Base-by-base conservation (phyloP, 2,329 filamentous ascomycete genomes). In the Colletotrichum gloeosporioides region DNA sequence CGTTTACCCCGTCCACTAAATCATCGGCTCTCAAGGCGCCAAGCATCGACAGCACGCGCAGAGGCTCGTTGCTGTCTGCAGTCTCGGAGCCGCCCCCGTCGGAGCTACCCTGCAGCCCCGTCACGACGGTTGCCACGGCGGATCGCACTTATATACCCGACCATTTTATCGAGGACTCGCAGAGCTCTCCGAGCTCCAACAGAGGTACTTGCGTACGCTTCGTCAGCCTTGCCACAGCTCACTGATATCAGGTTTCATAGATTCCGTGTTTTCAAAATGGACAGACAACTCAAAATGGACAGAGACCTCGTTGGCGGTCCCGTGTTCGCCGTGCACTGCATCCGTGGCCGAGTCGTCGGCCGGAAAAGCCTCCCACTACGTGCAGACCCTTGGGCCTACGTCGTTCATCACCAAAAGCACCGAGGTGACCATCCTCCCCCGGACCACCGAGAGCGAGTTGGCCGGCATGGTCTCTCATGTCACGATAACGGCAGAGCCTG, bases 211-310 rank as follows among this genome's bases (percentile, higher is more conserved):
- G 25, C 9, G 18, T 25, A 32, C 31, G 25, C 31, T n/a, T 57
- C 57, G 13, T 63, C 57, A 55, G 62, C 57, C 61, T 67, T 71
- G 39, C 62, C 71, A 49, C 77, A 73, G 49, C 79, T 80, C 69
- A 79, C 75, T 76, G 69, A 82, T 78, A 6, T 68, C 67, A 76
- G 76, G 59, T 29, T 61, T 76, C 13, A 61, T 74, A 84, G 89
- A 88, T 68, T 89, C 89, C 6, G 83, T 86, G 4, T 80, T 87
- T 36, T 89, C 88, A 0, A 87, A 84, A 78, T 86, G 86, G 82
- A 88, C 88, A 25, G 84, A 86, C 22, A 64, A 64, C 7, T 64
- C 61, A 36, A 64, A 32, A 34, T 62, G 59, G 59, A 62, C 59
- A 13, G 59, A 62, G 18, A 9, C n/a, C 29, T 62, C 83, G n/a